Percentiles rank a stretch among this genome's conserved stretches.
Evolutionary conservation across 768 basidiomycete genomes (phyloP).

Genomic region (Mycena kentingensis): DNA sequence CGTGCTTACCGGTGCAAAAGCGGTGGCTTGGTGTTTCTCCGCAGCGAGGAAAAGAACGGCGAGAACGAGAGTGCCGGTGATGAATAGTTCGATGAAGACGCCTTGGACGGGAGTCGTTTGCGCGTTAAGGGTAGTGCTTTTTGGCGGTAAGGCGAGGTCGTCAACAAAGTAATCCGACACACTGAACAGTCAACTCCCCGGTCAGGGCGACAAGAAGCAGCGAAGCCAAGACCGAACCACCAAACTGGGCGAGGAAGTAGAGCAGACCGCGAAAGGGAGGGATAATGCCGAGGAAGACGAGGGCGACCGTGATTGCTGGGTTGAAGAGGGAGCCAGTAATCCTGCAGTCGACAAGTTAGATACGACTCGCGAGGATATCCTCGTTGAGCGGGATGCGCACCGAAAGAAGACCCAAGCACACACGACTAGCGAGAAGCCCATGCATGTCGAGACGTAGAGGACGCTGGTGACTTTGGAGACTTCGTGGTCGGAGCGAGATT

Average conservation of each 20-base stretch:
- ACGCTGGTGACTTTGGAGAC: constrained; percentile 33
- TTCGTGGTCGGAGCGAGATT: constrained; percentile 20
- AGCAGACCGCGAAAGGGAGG: constrained; percentile 57
- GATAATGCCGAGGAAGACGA: constrained; percentile 58
- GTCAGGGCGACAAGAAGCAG: constrained; percentile 57
- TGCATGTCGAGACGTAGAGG: constrained; percentile 59
- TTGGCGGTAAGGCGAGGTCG: constrained; percentile 7
- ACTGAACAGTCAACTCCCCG: constrained; percentile 58
- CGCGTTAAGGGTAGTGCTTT: constrained; percentile 49
- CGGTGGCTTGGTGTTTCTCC: constrained; percentile 66
- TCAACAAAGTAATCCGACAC: constrained; percentile 17
- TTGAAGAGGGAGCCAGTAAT: constrained; percentile 67
- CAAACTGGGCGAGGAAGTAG: constrained; percentile 62
- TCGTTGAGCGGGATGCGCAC: constrained; percentile 19
- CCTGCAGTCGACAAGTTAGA: not conserved
- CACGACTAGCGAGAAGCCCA: constrained; percentile 63
- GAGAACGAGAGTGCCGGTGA: constrained; percentile 58
- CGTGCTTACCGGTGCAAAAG: constrained; percentile 63
- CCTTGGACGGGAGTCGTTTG: constrained; percentile 57
- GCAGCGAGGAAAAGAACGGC: constrained; percentile 74
- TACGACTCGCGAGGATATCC: not conserved
- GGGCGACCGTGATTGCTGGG: constrained; percentile 60
- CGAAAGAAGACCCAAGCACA: constrained; percentile 72
- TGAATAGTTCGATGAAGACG: constrained; percentile 74
- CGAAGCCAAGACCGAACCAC: constrained; percentile 61